Conservation (phyloP, 495 filamentous ascomycete species). For the Penicillium bialowiezense region DNA sequence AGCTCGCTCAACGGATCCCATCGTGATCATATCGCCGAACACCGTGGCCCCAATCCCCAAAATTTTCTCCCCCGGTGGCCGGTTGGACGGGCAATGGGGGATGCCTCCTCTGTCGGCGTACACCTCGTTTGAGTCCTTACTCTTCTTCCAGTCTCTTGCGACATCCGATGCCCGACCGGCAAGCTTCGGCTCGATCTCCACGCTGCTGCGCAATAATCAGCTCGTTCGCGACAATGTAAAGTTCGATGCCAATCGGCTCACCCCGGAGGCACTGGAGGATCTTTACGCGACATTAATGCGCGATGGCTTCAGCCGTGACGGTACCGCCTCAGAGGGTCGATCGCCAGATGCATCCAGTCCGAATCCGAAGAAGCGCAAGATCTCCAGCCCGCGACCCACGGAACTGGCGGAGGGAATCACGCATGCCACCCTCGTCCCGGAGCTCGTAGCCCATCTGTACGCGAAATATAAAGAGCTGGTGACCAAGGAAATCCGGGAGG, state of each 20-base stretch:
- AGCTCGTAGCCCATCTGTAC: conserved; percentile 69
- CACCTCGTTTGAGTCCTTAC: conserved; percentile 82
- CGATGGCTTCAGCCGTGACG: conserved; percentile 57
- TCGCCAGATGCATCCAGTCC: conserved; percentile 24
- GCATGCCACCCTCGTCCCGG: conserved; percentile 63
- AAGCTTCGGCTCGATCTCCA: conserved; percentile 71
- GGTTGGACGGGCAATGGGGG: conserved; percentile 45
- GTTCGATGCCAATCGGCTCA: conserved; percentile 71
- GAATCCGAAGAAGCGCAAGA: conserved; percentile 70
- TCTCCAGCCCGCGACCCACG: conserved; percentile 57
- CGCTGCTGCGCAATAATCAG: conserved; percentile 65
- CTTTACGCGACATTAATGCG: conserved; percentile 72
- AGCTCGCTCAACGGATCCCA: neutral
- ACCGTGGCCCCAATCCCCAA: conserved; percentile 46
- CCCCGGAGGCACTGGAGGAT: conserved; percentile 72
- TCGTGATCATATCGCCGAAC: conserved; percentile 12
- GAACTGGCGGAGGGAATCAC: conserved; percentile 59
- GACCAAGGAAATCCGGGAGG: conserved; percentile 65
- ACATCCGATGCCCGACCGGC: conserved; percentile 59
- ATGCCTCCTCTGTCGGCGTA: conserved; percentile 62
- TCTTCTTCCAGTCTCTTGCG: conserved; percentile 83
- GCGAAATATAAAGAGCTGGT: conserved; percentile 66
- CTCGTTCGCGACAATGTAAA: conserved; percentile 63
- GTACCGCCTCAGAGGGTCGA: conserved; percentile 25
- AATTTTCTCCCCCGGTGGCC: conserved; percentile 39